Evolutionary conservation across 257 asterid species (phyloP).

Genomic region (Thymus quinquecostatus): DNA sequence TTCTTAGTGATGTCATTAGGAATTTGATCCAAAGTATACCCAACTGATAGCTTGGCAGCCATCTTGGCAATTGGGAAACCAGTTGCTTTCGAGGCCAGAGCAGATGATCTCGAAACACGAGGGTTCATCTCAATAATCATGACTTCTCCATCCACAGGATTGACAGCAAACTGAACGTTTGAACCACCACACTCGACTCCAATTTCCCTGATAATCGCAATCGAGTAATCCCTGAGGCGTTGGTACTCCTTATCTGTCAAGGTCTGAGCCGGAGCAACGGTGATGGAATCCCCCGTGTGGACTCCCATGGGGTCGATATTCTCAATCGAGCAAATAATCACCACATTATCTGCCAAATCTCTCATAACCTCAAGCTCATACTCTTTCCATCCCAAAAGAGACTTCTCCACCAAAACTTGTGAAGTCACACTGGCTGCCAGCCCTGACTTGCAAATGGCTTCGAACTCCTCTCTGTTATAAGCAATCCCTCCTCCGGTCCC

Average conservation of each 20-base stretch:
- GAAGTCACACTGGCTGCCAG: constrained; percentile 93
- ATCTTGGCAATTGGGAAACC: constrained; percentile 99
- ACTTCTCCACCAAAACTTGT: constrained; percentile 95
- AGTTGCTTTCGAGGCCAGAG: constrained; percentile 97
- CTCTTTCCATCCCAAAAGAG: constrained; percentile 97
- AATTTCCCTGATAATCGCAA: constrained; percentile 96
- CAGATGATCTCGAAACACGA: constrained; percentile 95
- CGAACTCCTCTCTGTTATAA: constrained; percentile 90
- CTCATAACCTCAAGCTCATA: constrained; percentile 98
- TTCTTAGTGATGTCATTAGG: constrained; percentile 97
- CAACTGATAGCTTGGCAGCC: constrained; percentile 97
- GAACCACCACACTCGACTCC: constrained; percentile 99
- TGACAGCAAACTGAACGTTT: constrained; percentile 93
- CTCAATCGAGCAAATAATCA: constrained; percentile 97
- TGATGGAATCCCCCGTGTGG: constrained; percentile 96
- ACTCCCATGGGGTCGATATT: constrained; percentile 98
- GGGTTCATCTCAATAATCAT: constrained; percentile 99
- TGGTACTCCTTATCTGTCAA: constrained; percentile 97
- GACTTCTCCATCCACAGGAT: constrained; percentile 95
- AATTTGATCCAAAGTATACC: constrained; percentile 92
- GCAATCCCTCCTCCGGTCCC: constrained; percentile 99
- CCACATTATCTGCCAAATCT: constrained; percentile 97
- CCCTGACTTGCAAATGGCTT: constrained; percentile 92
- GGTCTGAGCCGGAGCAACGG: constrained; percentile 99
- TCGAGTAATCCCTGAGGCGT: constrained; percentile 90